Conservation (phyloP, 1,284 basidiomycete species). For the Ceratobasidium papillatum region DNA sequence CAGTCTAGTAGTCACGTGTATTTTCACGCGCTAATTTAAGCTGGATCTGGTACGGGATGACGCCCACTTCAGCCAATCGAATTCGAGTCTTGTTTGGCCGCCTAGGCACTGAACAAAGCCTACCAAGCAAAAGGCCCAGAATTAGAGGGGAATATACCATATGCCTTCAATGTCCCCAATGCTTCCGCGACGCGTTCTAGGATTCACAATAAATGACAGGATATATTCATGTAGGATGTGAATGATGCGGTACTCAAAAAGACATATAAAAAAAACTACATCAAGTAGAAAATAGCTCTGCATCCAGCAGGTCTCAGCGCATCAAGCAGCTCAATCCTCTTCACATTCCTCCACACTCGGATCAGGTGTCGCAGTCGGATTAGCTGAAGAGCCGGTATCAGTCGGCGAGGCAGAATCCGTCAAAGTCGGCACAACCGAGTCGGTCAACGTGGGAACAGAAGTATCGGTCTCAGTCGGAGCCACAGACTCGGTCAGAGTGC, state of each 20-base stretch:
- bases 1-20: too few relatives aligned
- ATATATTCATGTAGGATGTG: background rate
- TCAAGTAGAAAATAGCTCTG: too few relatives aligned
- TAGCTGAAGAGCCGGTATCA: background rate
- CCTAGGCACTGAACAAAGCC: background rate
- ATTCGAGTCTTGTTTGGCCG: background rate
- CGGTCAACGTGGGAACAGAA: background rate
- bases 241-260: background rate
- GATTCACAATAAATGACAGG: background rate
- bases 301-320: background rate
- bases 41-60: too few relatives aligned
- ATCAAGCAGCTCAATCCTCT: background rate
- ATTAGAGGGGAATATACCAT: too few relatives aligned
- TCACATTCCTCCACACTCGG: background rate
- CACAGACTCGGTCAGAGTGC: background rate
- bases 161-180: too few relatives aligned
- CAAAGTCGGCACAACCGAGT: background rate
- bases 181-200: too few relatives aligned
- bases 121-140: too few relatives aligned
- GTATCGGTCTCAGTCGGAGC: background rate
- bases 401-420: background rate
- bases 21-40: too few relatives aligned
- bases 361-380: background rate
- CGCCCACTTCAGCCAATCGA: background rate
- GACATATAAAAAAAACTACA: background rate